Conservation (phyloP, 345 rosid genomes). For the Citropsis articulata region DNA sequence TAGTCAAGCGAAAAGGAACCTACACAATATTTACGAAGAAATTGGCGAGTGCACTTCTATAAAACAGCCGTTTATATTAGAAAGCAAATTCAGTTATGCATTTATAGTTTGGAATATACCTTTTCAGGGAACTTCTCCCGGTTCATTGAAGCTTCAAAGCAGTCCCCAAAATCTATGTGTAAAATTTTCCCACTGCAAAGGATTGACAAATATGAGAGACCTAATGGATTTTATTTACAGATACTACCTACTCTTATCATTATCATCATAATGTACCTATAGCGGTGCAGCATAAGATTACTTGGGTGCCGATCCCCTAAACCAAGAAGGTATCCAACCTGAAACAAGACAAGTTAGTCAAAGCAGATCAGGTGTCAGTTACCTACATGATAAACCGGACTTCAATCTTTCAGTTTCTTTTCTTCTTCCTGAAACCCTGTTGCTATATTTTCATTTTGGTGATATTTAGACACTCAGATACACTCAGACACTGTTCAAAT, state of each 20-base stretch:
- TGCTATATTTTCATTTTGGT: background rate
- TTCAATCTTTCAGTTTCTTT: background rate
- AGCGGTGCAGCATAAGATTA: slow-evolving; percentile 91
- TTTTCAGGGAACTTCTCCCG: slow-evolving; percentile 98
- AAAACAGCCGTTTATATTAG: background rate
- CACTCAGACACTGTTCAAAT: background rate
- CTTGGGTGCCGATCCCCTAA: slow-evolving; percentile 99
- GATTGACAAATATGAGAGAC: slow-evolving; percentile 19
- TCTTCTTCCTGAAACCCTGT: background rate
- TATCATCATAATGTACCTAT: slow-evolving; percentile 49
- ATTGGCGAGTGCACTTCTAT: background rate
- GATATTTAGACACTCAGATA: background rate
- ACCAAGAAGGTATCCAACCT: slow-evolving; percentile 99
- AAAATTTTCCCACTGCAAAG: slow-evolving; percentile 84
- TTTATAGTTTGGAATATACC: slow-evolving; percentile 34
- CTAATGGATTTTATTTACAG: background rate
- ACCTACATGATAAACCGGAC: background rate
- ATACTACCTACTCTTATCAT: background rate
- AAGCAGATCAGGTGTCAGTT: background rate
- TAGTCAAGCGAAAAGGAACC: slow-evolving; percentile 98
- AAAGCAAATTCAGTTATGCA: background rate
- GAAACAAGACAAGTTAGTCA: slow-evolving; percentile 26
- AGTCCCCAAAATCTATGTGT: slow-evolving; percentile 99
- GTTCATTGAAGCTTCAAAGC: slow-evolving; percentile 99
- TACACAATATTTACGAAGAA: slow-evolving; percentile 23